Evolutionary conservation across 768 basidiomycete species (phyloP).

Genomic region (Calocybe gangraenosa): DNA sequence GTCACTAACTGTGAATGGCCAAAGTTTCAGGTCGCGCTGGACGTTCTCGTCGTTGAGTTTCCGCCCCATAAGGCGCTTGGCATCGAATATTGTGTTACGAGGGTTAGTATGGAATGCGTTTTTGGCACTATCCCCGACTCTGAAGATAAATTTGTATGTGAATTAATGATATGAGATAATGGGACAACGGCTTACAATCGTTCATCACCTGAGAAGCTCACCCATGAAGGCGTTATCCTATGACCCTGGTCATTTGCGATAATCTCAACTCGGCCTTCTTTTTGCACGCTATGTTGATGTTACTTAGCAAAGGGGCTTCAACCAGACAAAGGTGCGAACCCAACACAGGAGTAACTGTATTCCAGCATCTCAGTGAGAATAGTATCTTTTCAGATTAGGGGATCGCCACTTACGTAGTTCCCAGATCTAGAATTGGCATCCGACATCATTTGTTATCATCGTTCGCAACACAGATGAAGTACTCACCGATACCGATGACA

Average conservation of each 20-base stretch:
- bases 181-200: conserved; percentile 33
- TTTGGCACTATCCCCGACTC: conserved; percentile 16
- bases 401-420: conserved; percentile 61
- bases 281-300: conserved; percentile 35
- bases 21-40: conserved; percentile 46
- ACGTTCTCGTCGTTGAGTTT: conserved; percentile 43
- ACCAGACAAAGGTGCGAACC: conserved; percentile 17
- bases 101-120: conserved; percentile 16
- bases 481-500: conserved; percentile 76
- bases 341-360: conserved; percentile 68
- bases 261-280: conserved; percentile 61
- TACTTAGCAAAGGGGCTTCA: not conserved
- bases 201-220: conserved; percentile 88
- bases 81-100: conserved; percentile 41
- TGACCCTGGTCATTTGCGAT: conserved; percentile 90
- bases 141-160: not conserved
- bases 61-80: conserved; percentile 55
- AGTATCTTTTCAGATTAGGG: too few species aligned
- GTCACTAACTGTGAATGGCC: conserved; percentile 43
- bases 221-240: conserved; percentile 88
- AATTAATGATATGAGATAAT: not conserved
- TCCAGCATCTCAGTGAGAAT: not conserved
- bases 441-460: not conserved
- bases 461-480: not conserved
- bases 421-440: conserved; percentile 48